Evolutionary conservation across 345 rosid species (phyloP).

Genomic region (Brassica carinata): DNA sequence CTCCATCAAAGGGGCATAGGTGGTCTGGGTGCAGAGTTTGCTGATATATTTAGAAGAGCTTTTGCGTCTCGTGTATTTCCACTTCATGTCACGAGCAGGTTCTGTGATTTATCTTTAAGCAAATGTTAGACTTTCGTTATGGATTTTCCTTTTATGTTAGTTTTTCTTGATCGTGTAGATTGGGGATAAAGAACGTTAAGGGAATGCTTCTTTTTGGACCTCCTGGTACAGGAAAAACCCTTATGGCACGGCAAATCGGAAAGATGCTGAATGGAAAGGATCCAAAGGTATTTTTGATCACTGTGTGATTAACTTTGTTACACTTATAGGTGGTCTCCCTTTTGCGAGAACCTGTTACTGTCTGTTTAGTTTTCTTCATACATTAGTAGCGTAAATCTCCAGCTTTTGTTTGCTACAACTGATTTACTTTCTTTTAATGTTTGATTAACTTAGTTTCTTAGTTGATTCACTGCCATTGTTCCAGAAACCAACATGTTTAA

Average conservation of each 20-base stretch:
- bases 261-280: constrained; percentile 97
- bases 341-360: neutral
- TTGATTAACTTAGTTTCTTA: constrained; percentile 5
- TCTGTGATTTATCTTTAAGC: constrained; percentile 35
- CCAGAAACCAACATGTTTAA: constrained; percentile 10
- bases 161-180: constrained; percentile 54
- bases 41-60: constrained; percentile 98
- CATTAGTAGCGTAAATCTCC: neutral
- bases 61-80: constrained; percentile 99
- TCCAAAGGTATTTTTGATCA: constrained; percentile 72
- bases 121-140: constrained; percentile 11
- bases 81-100: constrained; percentile 90
- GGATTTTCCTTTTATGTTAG: constrained; percentile 20
- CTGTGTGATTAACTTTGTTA: neutral
- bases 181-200: constrained; percentile 98
- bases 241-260: constrained; percentile 99
- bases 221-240: constrained; percentile 99
- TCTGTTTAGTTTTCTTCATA: constrained; percentile 12
- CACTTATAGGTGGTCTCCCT: constrained; percentile 4
- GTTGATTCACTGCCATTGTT: constrained; percentile 20
- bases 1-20: constrained; percentile 63
- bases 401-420: constrained; percentile 4
- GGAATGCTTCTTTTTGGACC: constrained; percentile 98
- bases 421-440: neutral
- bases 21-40: constrained; percentile 95